These are phyloP conservation scores for Colletotrichum eleusines DNA, from an alignment of 2,329 filamentous ascomycete species.

Conservation along the genomic window DNA sequence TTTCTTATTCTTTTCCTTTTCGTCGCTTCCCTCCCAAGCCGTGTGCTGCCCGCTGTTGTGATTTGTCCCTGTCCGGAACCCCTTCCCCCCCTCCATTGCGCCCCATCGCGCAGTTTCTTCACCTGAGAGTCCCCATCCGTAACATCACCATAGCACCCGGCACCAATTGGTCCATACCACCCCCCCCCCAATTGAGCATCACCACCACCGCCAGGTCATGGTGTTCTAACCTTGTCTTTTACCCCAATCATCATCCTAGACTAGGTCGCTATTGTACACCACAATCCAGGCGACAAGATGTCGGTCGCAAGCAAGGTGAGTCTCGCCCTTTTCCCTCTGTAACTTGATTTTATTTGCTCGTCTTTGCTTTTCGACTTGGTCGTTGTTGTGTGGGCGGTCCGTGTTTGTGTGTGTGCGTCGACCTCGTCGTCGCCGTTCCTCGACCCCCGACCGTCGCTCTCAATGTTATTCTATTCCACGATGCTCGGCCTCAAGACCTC, in stretches of 20 bases:
- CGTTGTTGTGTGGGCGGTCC: conserved; percentile 10
- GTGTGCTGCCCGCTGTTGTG: conserved; percentile 27
- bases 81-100: conserved; percentile 28
- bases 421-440: neutral
- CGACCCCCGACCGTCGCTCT: neutral
- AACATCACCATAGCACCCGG: conserved; percentile 38
- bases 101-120: conserved; percentile 44
- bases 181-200: conserved; percentile 35
- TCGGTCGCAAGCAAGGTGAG: conserved; percentile 44
- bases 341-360: conserved; percentile 12
- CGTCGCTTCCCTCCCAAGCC: conserved; percentile 15
- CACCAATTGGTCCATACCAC: conserved; percentile 40
- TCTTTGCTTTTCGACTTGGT: conserved; percentile 14
- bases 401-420: conserved; percentile 17
- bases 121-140: conserved; percentile 38
- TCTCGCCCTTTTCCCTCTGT: conserved; percentile 20
- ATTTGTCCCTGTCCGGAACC: conserved; percentile 31
- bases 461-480: conserved; percentile 1
- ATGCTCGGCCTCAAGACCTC: neutral
- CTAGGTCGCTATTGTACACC: conserved; percentile 45
- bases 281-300: conserved; percentile 45
- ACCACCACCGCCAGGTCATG: conserved; percentile 43
- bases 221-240: conserved; percentile 44
- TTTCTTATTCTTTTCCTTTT: neutral
- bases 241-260: conserved; percentile 43